A percentile compares a stretch with the other conserved stretches of the same genome.
phyloP scores from a whole-genome alignment of 2,329 filamentous ascomycete species.

The Alternaria angustiovoidea region DNA sequence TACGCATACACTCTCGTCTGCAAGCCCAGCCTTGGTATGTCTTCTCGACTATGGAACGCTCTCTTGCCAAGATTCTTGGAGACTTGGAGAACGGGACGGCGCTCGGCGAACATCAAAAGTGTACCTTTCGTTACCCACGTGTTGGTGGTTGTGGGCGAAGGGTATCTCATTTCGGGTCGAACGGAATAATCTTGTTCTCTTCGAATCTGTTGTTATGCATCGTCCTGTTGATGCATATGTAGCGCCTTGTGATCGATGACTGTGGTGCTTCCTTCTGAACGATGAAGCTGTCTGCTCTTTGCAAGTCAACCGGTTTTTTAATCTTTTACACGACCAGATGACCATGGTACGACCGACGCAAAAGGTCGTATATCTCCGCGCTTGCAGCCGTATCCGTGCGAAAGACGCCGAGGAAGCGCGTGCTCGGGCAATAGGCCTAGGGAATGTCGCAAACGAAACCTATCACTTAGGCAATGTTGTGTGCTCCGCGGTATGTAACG shows the following conservation, averaged over 20 bases:
- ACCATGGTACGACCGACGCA: neutral
- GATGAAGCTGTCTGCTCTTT: neutral
- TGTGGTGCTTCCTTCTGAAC: neutral
- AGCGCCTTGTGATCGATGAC: neutral
- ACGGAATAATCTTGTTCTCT: neutral
- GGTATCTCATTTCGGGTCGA: neutral
- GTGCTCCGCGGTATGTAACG: neutral
- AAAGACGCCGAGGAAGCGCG: neutral
- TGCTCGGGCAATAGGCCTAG: neutral
- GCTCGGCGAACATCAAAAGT: neutral
- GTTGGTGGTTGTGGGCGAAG: neutral
- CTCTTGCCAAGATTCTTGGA: neutral
- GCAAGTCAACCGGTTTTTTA: neutral
- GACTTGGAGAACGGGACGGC: neutral
- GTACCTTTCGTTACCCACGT: neutral
- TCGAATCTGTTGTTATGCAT: neutral
- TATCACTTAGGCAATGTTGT: neutral
- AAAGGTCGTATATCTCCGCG: neutral
- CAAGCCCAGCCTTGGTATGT: conserved; percentile 5
- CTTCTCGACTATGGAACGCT: neutral
- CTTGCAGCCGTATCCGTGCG: neutral
- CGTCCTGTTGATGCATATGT: neutral
- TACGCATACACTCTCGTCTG: neutral
- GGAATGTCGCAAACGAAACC: neutral
- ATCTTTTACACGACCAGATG: neutral